phyloP scores from a whole-genome alignment of 139 green algal species.

The Ettlia oleoabundans region DNA sequence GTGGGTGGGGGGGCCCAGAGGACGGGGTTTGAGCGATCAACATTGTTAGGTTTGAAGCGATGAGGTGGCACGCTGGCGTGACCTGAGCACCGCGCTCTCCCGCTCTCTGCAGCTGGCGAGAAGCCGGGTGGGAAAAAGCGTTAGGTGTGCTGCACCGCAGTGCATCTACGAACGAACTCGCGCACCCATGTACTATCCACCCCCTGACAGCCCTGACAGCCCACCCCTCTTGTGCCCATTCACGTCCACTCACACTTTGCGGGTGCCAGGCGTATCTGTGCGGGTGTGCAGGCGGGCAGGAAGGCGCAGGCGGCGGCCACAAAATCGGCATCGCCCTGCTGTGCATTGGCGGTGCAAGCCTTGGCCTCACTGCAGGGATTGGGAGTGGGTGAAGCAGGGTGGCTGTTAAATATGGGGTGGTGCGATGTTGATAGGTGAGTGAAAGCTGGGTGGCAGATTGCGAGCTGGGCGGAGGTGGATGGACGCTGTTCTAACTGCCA shows the following conservation, averaged over 20 bases:
- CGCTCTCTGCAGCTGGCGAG: no score
- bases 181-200: background rate
- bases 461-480: no score
- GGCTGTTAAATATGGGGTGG: background rate
- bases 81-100: no score
- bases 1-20: background rate
- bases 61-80: no score
- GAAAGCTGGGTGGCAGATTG: no score
- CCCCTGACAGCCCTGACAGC: background rate
- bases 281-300: conserved; percentile 51
- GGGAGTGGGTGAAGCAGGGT: background rate
- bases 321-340: conserved; percentile 48
- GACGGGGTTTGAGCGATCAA: no score
- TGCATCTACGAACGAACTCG: no score
- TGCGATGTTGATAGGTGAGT: background rate
- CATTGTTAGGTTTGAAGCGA: no score
- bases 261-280: conserved; percentile 64
- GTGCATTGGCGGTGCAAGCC: conserved; percentile 10
- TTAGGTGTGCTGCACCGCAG: no score
- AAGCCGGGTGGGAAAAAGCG: no score
- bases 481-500: no score
- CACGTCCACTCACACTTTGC: conserved; percentile 63
- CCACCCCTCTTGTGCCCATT: no score
- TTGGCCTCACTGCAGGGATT: conserved; percentile 22
- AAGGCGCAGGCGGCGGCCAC: conserved; percentile 53